phyloP scores from a whole-genome alignment of 805 yeast species.

The Jamesozyma jinghongensis region DNA sequence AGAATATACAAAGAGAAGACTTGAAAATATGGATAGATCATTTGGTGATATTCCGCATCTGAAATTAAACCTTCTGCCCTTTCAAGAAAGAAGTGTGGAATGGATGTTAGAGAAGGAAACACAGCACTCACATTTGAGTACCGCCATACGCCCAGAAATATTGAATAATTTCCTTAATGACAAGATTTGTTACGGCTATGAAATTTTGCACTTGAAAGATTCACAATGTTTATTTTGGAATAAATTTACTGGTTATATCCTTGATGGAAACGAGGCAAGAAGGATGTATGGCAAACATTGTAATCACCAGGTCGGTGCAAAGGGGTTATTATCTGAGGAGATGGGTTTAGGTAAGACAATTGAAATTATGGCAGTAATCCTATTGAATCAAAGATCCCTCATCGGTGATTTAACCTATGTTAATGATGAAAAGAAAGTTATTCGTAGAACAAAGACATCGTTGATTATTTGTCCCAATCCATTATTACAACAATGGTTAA shows the following conservation, averaged over 20 bases:
- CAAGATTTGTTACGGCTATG: constrained; percentile 25
- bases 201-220: constrained; percentile 4
- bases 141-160: not conserved
- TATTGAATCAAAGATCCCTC: constrained; percentile 48
- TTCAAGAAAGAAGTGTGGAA: constrained; percentile 25
- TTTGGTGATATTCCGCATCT: constrained; percentile 8
- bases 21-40: constrained; percentile 4
- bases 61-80: constrained; percentile 22
- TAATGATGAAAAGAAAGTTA: constrained; percentile 17
- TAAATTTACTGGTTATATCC: constrained; percentile 26
- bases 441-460: constrained; percentile 52
- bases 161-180: constrained; percentile 17
- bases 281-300: constrained; percentile 9
- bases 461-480: constrained; percentile 81
- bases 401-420: constrained; percentile 5
- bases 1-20: constrained; percentile 13
- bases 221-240: constrained; percentile 19
- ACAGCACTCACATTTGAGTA: too few species aligned
- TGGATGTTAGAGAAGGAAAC: constrained; percentile 28
- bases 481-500: constrained; percentile 77
- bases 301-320: constrained; percentile 11
- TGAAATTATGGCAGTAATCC: constrained; percentile 61
- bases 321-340: constrained; percentile 80
- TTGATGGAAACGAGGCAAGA: constrained; percentile 14
- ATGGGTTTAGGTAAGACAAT: constrained; percentile 97